Evolutionary conservation across 805 yeast genomes (phyloP).

Genomic region (Jamesozyma piceae): DNA sequence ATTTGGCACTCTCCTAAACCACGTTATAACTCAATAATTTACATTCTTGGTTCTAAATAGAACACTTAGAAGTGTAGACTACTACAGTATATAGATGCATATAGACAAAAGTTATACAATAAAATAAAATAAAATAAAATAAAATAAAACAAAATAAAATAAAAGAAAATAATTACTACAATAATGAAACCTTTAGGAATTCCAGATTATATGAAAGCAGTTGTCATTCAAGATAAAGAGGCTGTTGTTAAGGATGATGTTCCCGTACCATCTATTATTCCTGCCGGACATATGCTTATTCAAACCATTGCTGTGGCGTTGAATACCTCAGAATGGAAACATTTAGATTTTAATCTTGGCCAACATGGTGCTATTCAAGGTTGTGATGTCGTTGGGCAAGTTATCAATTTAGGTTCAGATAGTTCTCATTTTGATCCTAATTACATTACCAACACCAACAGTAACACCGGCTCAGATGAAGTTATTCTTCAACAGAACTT

Average conservation of each 20-base stretch:
- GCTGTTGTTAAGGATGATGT: constrained; percentile 25
- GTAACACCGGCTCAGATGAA: not conserved
- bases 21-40: no score
- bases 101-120: no score
- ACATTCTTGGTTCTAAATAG: no score
- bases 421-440: constrained; percentile 8
- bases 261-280: constrained; percentile 30
- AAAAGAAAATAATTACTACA: no score
- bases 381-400: constrained; percentile 51
- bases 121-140: no score
- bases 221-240: constrained; percentile 30
- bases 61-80: no score
- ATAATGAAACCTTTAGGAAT: constrained; percentile 8
- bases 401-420: constrained; percentile 39
- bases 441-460: not conserved
- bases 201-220: constrained; percentile 35
- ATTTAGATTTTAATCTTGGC: constrained; percentile 35
- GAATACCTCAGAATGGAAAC: constrained; percentile 69
- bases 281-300: constrained; percentile 35
- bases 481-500: constrained; percentile 11
- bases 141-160: no score
- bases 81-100: no score
- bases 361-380: constrained; percentile 45
- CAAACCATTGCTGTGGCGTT: constrained; percentile 47
- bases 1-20: no score